Base-by-base conservation (phyloP, 2,329 filamentous ascomycete genomes). In the Alternaria dauci region DNA sequence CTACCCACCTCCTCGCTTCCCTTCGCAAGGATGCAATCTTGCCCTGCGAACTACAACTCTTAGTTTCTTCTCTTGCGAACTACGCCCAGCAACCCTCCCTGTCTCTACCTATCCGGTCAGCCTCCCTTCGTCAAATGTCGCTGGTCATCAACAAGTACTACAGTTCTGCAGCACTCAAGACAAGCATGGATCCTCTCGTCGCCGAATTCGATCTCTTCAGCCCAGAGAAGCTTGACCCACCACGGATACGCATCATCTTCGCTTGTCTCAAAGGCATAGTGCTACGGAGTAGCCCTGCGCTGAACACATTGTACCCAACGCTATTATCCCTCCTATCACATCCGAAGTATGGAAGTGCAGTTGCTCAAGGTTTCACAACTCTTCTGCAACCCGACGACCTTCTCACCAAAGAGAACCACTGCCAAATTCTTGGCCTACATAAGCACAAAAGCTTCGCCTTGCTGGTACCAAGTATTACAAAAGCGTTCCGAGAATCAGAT, bases 361-460 rank as follows among this genome's bases (percentile, higher is more conserved):
- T 86, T 36, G 85, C 88, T 1, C 82, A 83, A 48, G 84, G 85
- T 26, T 90, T 91, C 68, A 76, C 82, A 14, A 84, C 85, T 8
- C 81, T 91, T 3, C 81, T 90, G 5, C 81, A 85, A 26, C 82
- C 86, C 2, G 87, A 89, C 65, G 86, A 89, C 62, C 79, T 90
- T 23, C 77, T 91, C 36, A 87, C 82, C 12, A 83, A 86, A 61
- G 77, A 82, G 38, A 90, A 90, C 67, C 84, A 87, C 62, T 89
- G 87, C 61, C 82, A 83, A 18, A 84, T 90, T 38, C 85, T 88
- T 4, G 81, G 87, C 4, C 80, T 91, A 2, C 84, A 86, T 65
- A 89, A 88, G 70, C 88, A 91, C 69, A 87, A 86, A 62, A 82
- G 86, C 41, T 90, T 91, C 76, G 83, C 82, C 30, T 84, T 87